Evolutionary conservation across 78 protist species (phyloP), one percentile per base, ranked within the genome.

Genomic region (Dictyostelium purpureum): DNA sequence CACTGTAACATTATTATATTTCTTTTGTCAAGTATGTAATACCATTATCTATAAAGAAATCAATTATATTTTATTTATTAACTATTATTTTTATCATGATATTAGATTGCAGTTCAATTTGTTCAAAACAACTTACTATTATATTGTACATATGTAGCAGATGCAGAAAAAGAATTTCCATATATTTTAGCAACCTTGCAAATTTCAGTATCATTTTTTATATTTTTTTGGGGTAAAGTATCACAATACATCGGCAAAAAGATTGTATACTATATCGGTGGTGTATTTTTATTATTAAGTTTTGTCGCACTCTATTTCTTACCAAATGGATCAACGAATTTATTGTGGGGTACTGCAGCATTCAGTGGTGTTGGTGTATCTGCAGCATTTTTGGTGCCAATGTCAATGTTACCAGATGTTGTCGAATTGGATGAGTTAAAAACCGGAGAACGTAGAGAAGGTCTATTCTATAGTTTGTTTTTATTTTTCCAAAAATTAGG

Each of bases 381-480:
- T 0, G 89, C 61, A 19, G 95, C 90, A 12, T 90, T 90, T 19
- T 7, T 90, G 16, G 37, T 78, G 0, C 95, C 95, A 71, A 43
- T 79, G 77, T 67, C 90, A 4, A 90, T 90, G 95, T 73, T 90
- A 21, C 95, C 95, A 9, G 95, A 90, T 80, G 88, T 79, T 0
- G 76, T 90, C 0, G 95, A 90, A 38, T 37, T 90, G 51, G 95
- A 90, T 38, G 95, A 90, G 40, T 79, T 90, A 3, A 80, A 80
- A 75, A 90, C 89, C 51, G 95, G 95, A 11, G 85, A 75, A 24
- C 88, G 95, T 75, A 66, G 95, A 47, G 95, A 90, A 75, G 95
- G 95, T 77, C 6, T 90, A 12, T 90, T 90, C 57, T 90, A 80
- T 70, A 42, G 74, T 38, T 49, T 90, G 33, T 90, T 90, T 42